Percentiles rank a stretch among this genome's conserved stretches.
These are phyloP conservation scores for Luffa acutangula DNA, from an alignment of 306 rosid genomes.

Conservation along the genomic window DNA sequence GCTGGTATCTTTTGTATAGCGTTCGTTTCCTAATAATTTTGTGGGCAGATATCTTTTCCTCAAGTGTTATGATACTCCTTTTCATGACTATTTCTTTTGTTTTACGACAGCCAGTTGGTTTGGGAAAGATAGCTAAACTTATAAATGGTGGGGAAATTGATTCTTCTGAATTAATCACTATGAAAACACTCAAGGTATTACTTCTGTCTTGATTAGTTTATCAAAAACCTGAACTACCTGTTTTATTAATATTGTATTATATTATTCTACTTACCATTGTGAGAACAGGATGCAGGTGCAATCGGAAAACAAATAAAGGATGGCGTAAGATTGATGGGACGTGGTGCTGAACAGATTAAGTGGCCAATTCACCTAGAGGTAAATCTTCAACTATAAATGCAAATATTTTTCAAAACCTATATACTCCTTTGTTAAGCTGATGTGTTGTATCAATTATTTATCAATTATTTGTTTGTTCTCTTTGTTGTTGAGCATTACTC, in stretches of 20 bases:
- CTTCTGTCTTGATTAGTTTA: slow-evolving; percentile 8
- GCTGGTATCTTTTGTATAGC: background rate
- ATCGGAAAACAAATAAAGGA: slow-evolving; percentile 86
- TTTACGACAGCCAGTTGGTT: slow-evolving; percentile 69
- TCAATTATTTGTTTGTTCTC: too few species aligned
- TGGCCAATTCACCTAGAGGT: slow-evolving; percentile 98
- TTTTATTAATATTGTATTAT: slow-evolving; percentile 15
- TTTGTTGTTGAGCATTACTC: too few species aligned
- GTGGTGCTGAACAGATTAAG: slow-evolving; percentile 75
- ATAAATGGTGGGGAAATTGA: slow-evolving; percentile 86
- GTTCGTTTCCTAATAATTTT: background rate
- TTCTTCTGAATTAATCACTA: slow-evolving; percentile 81
- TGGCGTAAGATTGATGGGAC: slow-evolving; percentile 95
- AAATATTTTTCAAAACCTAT: background rate
- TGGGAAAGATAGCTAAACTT: slow-evolving; percentile 74
- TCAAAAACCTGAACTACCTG: slow-evolving; percentile 11
- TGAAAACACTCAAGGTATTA: slow-evolving; percentile 88
- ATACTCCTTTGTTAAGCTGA: background rate
- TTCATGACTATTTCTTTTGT: background rate
- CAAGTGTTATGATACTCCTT: background rate
- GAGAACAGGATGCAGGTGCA: slow-evolving; percentile 70
- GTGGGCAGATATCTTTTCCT: background rate
- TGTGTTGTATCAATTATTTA: background rate
- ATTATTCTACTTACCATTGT: slow-evolving; percentile 19
- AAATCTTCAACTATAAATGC: slow-evolving; percentile 6